Base-by-base conservation (phyloP, 2,329 filamentous ascomycete species). In the Bipolaris zeicola region DNA sequence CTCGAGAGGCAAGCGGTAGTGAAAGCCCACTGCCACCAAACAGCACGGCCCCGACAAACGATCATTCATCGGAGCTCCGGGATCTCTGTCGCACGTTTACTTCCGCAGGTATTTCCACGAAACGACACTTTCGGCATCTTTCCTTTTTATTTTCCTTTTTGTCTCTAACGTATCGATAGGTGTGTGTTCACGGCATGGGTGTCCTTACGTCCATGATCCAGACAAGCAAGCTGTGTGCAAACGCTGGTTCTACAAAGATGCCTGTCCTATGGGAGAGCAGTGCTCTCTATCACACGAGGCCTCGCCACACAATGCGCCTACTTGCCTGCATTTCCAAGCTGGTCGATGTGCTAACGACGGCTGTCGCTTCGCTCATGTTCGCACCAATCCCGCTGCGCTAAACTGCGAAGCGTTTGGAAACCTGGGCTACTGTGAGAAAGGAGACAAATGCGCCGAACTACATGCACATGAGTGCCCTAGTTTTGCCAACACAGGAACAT, bases 381-480 rank as follows among this genome's bases (percentile, higher is more conserved):
- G 87, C 73, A 87, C 95, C 66, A 87, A 89, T 64, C 86, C 90
- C 64, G 83, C 84, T 72, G 91, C 93, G 48, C 87, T 85, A 28
- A 91, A 97, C 45, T 99, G 95, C 79, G 85, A 87, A 67, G 79
- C 86, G 18, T 98, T 99, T 80, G 94, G 91, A 26, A 86, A 87
- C 51, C 85, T 93, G 70, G 94, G 95, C 50, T 98, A 92, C 77
- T 98, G 95, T 80, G 88, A 90, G 60, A 90, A 90, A 74, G 95
- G 94, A 58, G 83, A 84, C 53, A 78, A 82, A 52, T 98, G 95
- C 78, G 78, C 85, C 58, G 87, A 95, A 62, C 89, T 92, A 59
- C 95, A 99, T 80, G 89, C 94, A 55, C 89, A 89, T 78, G 94
- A 98, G 77, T 98, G 95, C 77, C 94, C 95, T 61, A 90, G 96